These are phyloP conservation scores for Chrysoporthe cubensis DNA, from an alignment of 2,329 filamentous ascomycete species.

Conservation along the genomic window DNA sequence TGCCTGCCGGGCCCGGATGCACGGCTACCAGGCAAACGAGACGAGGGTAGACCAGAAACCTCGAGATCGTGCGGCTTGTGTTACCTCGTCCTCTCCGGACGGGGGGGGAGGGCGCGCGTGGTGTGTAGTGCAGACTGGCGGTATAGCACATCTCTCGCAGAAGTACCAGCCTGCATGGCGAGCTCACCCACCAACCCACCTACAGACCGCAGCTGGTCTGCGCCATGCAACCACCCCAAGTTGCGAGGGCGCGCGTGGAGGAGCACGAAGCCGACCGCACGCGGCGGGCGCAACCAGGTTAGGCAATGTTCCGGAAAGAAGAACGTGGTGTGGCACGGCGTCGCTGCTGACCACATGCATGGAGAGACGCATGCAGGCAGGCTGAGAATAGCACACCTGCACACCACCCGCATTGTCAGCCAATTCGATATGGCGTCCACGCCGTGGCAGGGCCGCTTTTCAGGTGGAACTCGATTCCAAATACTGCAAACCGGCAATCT, in stretches of 20 bases:
- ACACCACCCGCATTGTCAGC: background rate
- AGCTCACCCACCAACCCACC: background rate
- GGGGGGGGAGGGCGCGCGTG: background rate
- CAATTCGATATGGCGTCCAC: background rate
- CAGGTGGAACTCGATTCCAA: background rate
- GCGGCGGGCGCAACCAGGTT: background rate
- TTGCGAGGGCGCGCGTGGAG: background rate
- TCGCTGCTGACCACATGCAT: constrained; percentile 10
- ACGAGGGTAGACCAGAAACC: background rate
- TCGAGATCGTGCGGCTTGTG: background rate
- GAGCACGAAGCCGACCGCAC: background rate
- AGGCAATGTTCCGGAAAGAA: constrained; percentile 11
- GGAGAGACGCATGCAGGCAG: background rate
- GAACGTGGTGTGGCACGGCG: background rate
- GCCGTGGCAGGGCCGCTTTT: background rate
- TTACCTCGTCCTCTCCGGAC: background rate
- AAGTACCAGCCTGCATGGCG: background rate
- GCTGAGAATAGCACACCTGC: constrained; percentile 13
- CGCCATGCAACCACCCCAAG: background rate
- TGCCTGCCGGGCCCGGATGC: too few relatives aligned
- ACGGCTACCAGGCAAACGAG: too few relatives aligned
- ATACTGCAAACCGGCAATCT: background rate
- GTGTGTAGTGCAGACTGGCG: background rate
- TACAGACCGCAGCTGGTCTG: background rate
- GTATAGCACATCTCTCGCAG: background rate